Evolutionary conservation across 1,284 basidiomycete species (phyloP), one percentile per base, ranked within the genome.

Genomic region (Melanopsichium pennsylvanicum): DNA sequence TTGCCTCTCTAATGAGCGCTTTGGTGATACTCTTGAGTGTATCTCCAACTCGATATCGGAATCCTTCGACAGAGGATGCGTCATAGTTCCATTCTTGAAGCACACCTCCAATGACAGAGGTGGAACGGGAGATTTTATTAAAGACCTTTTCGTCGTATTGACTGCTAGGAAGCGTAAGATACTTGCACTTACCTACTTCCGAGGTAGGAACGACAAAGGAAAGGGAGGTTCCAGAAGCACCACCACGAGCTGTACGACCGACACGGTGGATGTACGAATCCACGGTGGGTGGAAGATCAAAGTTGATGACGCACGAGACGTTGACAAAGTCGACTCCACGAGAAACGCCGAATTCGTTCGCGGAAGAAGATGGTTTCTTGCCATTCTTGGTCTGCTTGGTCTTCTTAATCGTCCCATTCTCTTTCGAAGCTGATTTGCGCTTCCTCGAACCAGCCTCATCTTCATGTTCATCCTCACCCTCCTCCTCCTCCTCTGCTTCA

Each of bases 21-120:
- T 88, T 86, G 44, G 95, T 98, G 21, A 97, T 93, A 45, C 89
- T 87, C 68, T 92, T 85, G 71, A 98, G 81, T 2, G 93, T 96
- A 81, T 98, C 96, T 78, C 94, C 91, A 92, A 97, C 97, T 46
- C 96, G 87, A 83, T 99, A 99, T 71, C 94, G 85, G 84, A 99
- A 99, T n/a, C 92, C 93, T 74, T 97, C 93, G 34, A 62, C 51
- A 2, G 64, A 56, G 10, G 43, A 31, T 1, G 91, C 88, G 81
- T 97, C 93, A 79, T 97, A 91, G 33, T 88, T 87, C 83, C 96
- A 99, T 81, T 93, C 93, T 81, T 91, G 90, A 67, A 97, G 86
- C 69, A 90, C 87, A 50, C 88, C 88, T 1, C 56, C 50, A 2
- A 55, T 50, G 5, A 51, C 50, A 6, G 37, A 26, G 29, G 51